These are phyloP conservation scores for Scytalidium lignicola DNA, from an alignment of 2,329 filamentous ascomycete genomes.

Conservation along the genomic window DNA sequence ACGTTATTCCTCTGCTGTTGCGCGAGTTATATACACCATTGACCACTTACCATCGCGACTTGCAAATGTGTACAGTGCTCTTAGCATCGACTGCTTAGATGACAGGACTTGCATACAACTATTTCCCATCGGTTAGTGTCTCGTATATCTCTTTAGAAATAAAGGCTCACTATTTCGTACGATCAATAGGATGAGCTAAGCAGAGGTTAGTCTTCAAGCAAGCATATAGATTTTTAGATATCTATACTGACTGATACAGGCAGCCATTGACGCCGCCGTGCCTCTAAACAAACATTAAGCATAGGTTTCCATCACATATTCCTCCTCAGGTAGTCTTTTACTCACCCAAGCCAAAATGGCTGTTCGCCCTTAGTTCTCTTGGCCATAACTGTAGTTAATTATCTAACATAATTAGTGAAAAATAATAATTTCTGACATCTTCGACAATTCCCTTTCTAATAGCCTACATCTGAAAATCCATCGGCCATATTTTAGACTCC, in stretches of 20 bases:
- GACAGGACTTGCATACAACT: conserved; percentile 41
- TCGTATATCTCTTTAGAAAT: not conserved
- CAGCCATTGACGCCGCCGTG: conserved; percentile 39
- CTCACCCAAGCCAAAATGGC: conserved; percentile 40
- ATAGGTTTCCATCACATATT: not conserved
- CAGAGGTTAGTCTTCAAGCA: not conserved
- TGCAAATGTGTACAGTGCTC: conserved; percentile 33
- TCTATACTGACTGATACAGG: conserved; percentile 37
- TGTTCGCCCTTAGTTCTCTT: conserved; percentile 29
- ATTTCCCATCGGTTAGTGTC: not conserved
- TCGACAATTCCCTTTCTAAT: not conserved
- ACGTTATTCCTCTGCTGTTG: not conserved
- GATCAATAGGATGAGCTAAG: conserved; percentile 38
- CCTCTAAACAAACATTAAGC: conserved; percentile 26
- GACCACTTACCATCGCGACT: conserved; percentile 31
- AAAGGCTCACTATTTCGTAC: conserved; percentile 38
- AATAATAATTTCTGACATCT: not conserved
- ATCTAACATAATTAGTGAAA: not conserved
- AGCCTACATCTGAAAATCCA: not conserved
- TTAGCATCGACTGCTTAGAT: conserved; percentile 35
- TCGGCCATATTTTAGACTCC: not conserved
- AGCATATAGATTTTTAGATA: not conserved
- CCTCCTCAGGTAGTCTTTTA: conserved; percentile 6
- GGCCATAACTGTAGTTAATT: conserved; percentile 5
- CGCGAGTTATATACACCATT: not conserved